Evolutionary conservation across 805 yeast species (phyloP).

Genomic region (Candida sithepensis): DNA sequence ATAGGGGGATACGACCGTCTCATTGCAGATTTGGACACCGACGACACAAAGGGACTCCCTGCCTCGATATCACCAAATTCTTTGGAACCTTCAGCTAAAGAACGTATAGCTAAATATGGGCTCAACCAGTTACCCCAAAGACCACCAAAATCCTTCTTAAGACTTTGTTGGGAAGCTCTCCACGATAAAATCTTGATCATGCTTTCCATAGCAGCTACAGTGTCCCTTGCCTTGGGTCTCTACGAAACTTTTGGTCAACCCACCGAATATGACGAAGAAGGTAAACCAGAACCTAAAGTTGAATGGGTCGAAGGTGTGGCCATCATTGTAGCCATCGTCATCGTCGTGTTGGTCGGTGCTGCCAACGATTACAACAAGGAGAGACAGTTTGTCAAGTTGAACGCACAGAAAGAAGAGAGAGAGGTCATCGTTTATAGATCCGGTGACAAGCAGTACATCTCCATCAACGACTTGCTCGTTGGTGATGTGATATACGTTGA

Average conservation of each 20-base stretch:
- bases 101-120: slow-evolving; percentile 56
- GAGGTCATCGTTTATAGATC: slow-evolving; percentile 71
- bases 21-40: slow-evolving; percentile 34
- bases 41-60: slow-evolving; percentile 38
- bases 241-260: slow-evolving; percentile 90
- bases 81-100: slow-evolving; percentile 28
- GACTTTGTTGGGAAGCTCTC: slow-evolving; percentile 75
- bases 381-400: slow-evolving; percentile 82
- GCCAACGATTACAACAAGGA: slow-evolving; percentile 97
- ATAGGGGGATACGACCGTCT: slow-evolving; percentile 42
- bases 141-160: slow-evolving; percentile 62
- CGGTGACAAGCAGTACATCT: slow-evolving; percentile 62
- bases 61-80: slow-evolving; percentile 13
- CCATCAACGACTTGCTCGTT: slow-evolving; percentile 72
- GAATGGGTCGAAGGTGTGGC: slow-evolving; percentile 99
- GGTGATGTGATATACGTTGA: slow-evolving; percentile 83
- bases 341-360: slow-evolving; percentile 91
- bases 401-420: slow-evolving; percentile 84
- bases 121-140: slow-evolving; percentile 68
- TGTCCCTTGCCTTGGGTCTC: slow-evolving; percentile 85
- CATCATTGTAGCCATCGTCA: slow-evolving; percentile 82
- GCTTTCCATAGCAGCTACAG: slow-evolving; percentile 78
- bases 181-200: slow-evolving; percentile 88
- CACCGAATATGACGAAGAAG: slow-evolving; percentile 72
- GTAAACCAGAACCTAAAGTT: slow-evolving; percentile 72